These are phyloP conservation scores for Coniochaeta sp. DNA, from an alignment of 2,329 filamentous ascomycete species.

Conservation along the genomic window DNA sequence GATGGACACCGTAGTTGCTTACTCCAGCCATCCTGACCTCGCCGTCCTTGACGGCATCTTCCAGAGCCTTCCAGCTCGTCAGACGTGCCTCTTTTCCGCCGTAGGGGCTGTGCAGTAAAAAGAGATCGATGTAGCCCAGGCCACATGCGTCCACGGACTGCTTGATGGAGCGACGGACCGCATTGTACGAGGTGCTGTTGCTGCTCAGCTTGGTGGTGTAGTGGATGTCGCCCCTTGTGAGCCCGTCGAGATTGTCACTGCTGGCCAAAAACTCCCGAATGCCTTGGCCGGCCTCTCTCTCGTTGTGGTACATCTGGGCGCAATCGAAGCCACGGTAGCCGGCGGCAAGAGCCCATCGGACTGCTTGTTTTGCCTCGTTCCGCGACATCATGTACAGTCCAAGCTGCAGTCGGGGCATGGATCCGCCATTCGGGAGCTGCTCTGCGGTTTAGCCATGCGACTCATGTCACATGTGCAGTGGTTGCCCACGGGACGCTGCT, in stretches of 20 bases:
- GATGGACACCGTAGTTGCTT: constrained; percentile 70
- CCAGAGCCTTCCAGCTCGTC: constrained; percentile 69
- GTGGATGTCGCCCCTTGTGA: constrained; percentile 64
- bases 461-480: neutral
- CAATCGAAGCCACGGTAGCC: constrained; percentile 45
- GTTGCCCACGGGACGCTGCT: neutral
- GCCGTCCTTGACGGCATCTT: constrained; percentile 67
- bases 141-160: constrained; percentile 57
- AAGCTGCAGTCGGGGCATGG: constrained; percentile 65
- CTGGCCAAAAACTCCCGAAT: constrained; percentile 51
- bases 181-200: constrained; percentile 58
- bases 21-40: constrained; percentile 67
- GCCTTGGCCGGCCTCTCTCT: constrained; percentile 59
- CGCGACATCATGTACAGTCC: constrained; percentile 67
- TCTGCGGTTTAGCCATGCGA: neutral
- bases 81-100: constrained; percentile 61
- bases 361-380: constrained; percentile 48
- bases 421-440: constrained; percentile 55
- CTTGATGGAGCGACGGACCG: constrained; percentile 58
- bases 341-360: constrained; percentile 48
- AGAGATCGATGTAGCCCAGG: constrained; percentile 70
- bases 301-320: constrained; percentile 58
- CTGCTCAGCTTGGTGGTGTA: constrained; percentile 74
- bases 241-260: constrained; percentile 34
- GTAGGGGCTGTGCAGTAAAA: constrained; percentile 73